Evolutionary conservation across 2,329 filamentous ascomycete genomes (phyloP), one percentile per base, ranked within the genome.

Genomic region (Alternaria sp.): DNA sequence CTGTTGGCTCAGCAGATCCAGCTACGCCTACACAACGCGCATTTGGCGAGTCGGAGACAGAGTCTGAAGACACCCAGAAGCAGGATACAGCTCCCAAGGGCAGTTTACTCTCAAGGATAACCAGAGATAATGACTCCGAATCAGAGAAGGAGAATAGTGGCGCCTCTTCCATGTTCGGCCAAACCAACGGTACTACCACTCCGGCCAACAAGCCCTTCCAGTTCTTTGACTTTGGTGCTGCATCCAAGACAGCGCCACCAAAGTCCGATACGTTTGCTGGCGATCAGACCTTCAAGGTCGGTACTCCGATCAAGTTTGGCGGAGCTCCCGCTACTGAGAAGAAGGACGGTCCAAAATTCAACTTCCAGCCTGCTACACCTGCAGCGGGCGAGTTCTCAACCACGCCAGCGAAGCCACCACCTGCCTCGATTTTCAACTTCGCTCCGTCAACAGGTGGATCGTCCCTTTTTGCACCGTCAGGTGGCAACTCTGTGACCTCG

Each of bases 261-360:
- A 77, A 75, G 54, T 60, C 70, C 16, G 64, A 66, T 26, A 63
- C 64, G 1, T 77, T 75, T 58, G 71, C 65, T 20, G 75, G 74
- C 14, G 75, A 79, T 53, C 73, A 78, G 61, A 79, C 76, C 1
- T 79, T 71, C 67, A 79, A 79, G 60, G 52, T 51, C n/a, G 73
- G 72, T 30, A 73, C 60, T 24, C 75, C 74, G 4, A 76, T 79
- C 66, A 77, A 78, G 60, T 79, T 79, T 55, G 68, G 73, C 18
- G 61, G 58, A 26, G 63, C 51, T 24, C 52, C 66, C 39, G 62
- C 66, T 18, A 65, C 69, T 1, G 69, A 71, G 48, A 69, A 69
- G 49, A 69, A 68, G 54, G 65, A 69, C 30, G 57, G 49, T 34
- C 72, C 75, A 0, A 56, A 55, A 2, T 74, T 77, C 57, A 61